These are phyloP conservation scores for Venturiaceae sp. DNA, from an alignment of 2,329 filamentous ascomycete species.

Conservation along the genomic window DNA sequence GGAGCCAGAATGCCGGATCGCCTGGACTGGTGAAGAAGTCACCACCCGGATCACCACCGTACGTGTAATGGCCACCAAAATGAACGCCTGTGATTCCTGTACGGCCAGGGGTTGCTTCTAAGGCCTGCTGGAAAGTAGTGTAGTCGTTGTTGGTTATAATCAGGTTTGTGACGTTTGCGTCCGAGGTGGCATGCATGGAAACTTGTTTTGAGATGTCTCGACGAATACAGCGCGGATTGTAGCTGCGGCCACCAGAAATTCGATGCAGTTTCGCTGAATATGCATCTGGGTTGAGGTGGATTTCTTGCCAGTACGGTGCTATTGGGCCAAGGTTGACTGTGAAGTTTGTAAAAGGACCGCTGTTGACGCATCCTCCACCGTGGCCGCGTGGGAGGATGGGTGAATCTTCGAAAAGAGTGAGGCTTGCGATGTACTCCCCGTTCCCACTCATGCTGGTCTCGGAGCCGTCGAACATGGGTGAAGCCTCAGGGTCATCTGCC, in stretches of 20 bases:
- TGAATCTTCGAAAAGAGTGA: neutral
- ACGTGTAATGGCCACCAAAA: neutral
- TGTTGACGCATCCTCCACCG: constrained; percentile 17
- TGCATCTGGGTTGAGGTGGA: constrained; percentile 17
- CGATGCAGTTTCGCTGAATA: neutral
- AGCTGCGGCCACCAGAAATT: neutral
- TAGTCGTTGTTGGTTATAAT: constrained; percentile 29
- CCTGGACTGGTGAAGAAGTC: neutral
- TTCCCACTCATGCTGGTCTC: constrained; percentile 25
- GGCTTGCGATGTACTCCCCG: constrained; percentile 11
- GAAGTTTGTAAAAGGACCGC: constrained; percentile 20
- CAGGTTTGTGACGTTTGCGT: constrained; percentile 19
- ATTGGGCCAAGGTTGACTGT: constrained; percentile 30
- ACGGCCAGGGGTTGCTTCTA: neutral
- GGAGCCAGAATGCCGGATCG: constrained; percentile 11
- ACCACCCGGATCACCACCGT: constrained; percentile 3
- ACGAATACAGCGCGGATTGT: constrained; percentile 32
- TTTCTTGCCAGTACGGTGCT: constrained; percentile 11
- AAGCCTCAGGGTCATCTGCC: constrained; percentile 19
- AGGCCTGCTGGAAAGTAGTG: constrained; percentile 21
- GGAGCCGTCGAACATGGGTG: constrained; percentile 17
- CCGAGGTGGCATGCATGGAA: constrained; percentile 17
- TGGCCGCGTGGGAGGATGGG: constrained; percentile 9
- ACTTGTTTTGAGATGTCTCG: constrained; percentile 29
- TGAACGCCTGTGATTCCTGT: neutral